phyloP scores from a whole-genome alignment of 176 grass and related monocot genomes.

The Zea mays region DNA sequence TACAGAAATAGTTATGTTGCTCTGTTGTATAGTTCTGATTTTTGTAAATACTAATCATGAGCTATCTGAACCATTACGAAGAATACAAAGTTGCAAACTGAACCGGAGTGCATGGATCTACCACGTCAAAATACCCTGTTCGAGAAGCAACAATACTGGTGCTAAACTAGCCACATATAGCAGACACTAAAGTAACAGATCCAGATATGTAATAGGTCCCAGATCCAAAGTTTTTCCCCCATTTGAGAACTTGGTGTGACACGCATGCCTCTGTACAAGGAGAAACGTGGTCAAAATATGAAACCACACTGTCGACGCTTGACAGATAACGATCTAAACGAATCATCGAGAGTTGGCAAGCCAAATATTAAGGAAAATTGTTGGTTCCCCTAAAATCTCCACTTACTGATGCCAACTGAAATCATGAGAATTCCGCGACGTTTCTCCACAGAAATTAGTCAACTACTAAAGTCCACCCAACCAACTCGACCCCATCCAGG shows the following conservation, averaged over 20 bases:
- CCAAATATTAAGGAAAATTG: background rate
- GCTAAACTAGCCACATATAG: background rate
- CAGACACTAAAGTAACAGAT: background rate
- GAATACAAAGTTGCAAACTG: background rate
- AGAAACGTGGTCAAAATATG: background rate
- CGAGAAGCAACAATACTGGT: background rate
- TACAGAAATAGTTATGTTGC: background rate
- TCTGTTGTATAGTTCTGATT: background rate
- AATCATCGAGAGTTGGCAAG: background rate
- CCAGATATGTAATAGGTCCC: background rate
- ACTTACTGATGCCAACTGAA: background rate
- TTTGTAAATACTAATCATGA: background rate
- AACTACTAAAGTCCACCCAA: conserved; percentile 37
- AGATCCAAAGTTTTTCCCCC: background rate
- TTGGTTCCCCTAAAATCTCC: background rate
- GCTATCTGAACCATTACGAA: background rate
- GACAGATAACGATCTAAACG: background rate
- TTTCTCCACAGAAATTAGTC: conserved; percentile 24
- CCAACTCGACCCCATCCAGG: background rate
- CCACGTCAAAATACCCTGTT: background rate
- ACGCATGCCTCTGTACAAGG: background rate
- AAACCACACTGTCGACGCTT: background rate
- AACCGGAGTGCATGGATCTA: conserved; percentile 7
- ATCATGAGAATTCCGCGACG: background rate
- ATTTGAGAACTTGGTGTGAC: background rate